phyloP scores from a whole-genome alignment of 208 protist genomes.

The Trypanosomatidae sp. region DNA sequence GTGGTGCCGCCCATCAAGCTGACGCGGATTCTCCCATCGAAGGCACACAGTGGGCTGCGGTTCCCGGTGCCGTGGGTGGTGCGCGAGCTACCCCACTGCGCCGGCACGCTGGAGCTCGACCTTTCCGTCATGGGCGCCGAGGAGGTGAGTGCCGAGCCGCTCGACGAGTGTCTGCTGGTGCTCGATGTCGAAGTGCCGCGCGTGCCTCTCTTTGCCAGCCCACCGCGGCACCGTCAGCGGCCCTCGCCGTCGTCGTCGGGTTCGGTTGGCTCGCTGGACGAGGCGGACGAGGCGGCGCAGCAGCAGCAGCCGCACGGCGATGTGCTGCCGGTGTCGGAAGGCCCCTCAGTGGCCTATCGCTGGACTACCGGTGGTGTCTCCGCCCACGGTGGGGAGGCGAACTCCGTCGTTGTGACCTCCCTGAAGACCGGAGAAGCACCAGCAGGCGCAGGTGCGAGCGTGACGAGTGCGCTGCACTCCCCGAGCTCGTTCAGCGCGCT shows the following conservation, averaged over 20 bases:
- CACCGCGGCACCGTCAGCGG: neutral
- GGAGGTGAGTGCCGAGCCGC: constrained; percentile 64
- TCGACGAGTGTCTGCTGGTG: constrained; percentile 71
- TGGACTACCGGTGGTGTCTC: constrained; percentile 9
- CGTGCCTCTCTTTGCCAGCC: neutral
- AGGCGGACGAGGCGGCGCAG: neutral
- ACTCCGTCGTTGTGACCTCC: neutral
- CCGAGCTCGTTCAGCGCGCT: no score
- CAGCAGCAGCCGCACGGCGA: neutral
- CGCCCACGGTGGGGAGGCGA: constrained; percentile 1
- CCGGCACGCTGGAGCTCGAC: constrained; percentile 63
- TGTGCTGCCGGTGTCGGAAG: neutral
- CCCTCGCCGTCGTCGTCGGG: neutral
- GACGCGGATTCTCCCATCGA: constrained; percentile 39
- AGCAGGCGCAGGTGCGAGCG: no score
- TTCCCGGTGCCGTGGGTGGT: constrained; percentile 71
- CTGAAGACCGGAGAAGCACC: no score
- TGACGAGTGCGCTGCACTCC: no score
- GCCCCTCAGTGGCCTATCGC: constrained; percentile 9
- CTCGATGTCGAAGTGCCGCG: constrained; percentile 33
- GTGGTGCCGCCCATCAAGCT: constrained; percentile 84
- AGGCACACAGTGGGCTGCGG: constrained; percentile 16
- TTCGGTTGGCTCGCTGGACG: no score
- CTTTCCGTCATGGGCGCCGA: constrained; percentile 48
- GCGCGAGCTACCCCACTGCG: constrained; percentile 63